Evolutionary conservation across 768 basidiomycete species (phyloP), one percentile per base, ranked within the genome.

Genomic region (Hysterangium stoloniferum): DNA sequence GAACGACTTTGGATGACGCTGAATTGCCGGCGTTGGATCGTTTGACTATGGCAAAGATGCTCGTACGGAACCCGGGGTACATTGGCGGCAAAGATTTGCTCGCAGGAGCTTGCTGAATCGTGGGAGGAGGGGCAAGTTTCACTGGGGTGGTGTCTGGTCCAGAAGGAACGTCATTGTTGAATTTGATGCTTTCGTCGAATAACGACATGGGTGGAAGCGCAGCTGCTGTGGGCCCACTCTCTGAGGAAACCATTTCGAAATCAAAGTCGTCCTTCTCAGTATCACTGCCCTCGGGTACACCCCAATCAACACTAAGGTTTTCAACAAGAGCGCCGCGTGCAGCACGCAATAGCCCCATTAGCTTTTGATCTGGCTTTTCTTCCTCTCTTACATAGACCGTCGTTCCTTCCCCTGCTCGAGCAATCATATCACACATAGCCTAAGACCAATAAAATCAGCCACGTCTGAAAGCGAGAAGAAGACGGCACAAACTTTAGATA

Each of bases 371-470:
- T 15, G 81, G 78, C 24, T 66, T 66, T 48, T 78, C 77, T 8
- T 68, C 59, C 4, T 68, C 60, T 4, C 66, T 59, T 4, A 79
- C 76, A 48, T 75, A 73, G 0, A 78, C 62, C 41, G 61, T 72
- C 22, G 68, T 64, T 13, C 82, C 82, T 6, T 73, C 67, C 2
- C 82, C 82, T 1, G 66, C 68, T 15, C 66, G 61, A 0, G 82
- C 79, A 19, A 84, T 74, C 4, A 70, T 61, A 53, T 76, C 70
- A 55, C 77, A 78, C 57, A 75, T 67, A 0, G 68, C 74, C 2
- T 25, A 22, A 6, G 22, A 36, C 19, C 31, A 36, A 15, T 3
- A 12, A 11, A 6, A 6, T 17, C 12, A 3, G 9, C n/a, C 25
- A 27, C 11, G 20, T 6, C 5, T 31, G 11, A n/a, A 38, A 2